Base-by-base conservation (phyloP, 2,329 filamentous ascomycete species). In the Onygenales sp. region DNA sequence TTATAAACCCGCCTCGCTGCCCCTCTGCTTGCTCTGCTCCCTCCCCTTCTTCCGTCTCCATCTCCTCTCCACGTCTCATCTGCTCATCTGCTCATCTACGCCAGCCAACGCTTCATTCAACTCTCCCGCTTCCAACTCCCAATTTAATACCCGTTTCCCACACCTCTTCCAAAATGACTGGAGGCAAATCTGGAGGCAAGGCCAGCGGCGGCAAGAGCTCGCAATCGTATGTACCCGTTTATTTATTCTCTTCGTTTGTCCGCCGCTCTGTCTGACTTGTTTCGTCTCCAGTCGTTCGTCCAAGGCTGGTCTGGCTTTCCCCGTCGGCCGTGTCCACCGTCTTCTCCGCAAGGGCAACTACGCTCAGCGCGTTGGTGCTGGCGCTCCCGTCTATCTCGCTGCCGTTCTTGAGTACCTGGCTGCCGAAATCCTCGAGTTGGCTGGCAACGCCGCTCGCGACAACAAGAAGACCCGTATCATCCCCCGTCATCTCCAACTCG, bases 381-480 rank as follows among this genome's bases (percentile, higher is more conserved):
- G 88, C 78, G 92, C 92, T 63, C 92, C 92, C 61, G 92, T 97
- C 69, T 97, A 97, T 75, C 87, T 97, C 61, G 92, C 92, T 62
- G 92, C 92, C 53, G 93, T 98, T 53, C 89, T 98, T 49, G 93
- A 98, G 79, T 98, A 98, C 74, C 87, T 98, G 56, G 92, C 93
- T 64, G 93, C 93, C 62, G 93, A 98, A 81, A 96, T 98, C 66
- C 90, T 98, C 69, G 93, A 98, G 79, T 79, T 98, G 78, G 93
- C 93, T 74, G 93, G 93, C 67, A 98, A 98, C 76, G 93, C 93
- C 67, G 93, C 93, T 60, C 92, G 93, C 67, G 93, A 98, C 80
- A 96, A 97, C 86, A 98, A 98, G 88, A 97, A 97, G 87, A 98
- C 92, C 61, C 91, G 93, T 87, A 98, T 98, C 79, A 98, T 97